phyloP scores from a whole-genome alignment of 306 rosid genomes.

The Cicer cuneatum region DNA sequence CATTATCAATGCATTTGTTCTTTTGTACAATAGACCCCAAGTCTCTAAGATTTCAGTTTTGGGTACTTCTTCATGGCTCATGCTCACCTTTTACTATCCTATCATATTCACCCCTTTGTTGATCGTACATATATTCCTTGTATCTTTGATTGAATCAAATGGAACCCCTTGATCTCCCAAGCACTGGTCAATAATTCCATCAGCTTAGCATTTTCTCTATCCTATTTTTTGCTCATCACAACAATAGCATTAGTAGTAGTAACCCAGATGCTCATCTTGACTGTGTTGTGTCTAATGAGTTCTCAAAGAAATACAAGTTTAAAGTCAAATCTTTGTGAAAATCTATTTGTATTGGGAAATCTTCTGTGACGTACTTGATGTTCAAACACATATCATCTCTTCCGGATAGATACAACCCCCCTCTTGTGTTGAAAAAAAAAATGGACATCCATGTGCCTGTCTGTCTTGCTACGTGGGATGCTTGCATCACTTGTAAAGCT shows the following conservation, averaged over 20 bases:
- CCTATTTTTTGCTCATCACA: conserved; percentile 9
- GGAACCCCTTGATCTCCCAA: conserved; percentile 12
- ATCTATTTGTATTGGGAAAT: conserved; percentile 17
- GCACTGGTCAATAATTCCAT: conserved; percentile 4
- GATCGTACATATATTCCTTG: conserved; percentile 1
- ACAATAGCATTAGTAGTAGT: neutral
- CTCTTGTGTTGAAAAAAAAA: neutral
- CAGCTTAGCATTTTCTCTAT: conserved; percentile 10
- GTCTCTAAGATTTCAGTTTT: conserved; percentile 22
- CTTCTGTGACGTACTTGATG: conserved; percentile 16
- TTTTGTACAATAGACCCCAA: conserved; percentile 14
- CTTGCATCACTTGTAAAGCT: conserved; percentile 23
- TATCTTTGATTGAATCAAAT: conserved; percentile 15
- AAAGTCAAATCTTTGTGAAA: neutral
- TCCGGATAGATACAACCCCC: neutral
- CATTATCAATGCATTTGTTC: neutral
- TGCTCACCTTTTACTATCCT: conserved; percentile 4
- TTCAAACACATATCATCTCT: neutral
- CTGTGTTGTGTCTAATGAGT: conserved; percentile 7
- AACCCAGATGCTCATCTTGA: conserved; percentile 11
- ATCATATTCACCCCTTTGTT: conserved; percentile 28
- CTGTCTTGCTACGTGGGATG: neutral
- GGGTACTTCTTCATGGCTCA: conserved; percentile 7
- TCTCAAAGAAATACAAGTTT: conserved; percentile 7
- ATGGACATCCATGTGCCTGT: conserved; percentile 19